Evolutionary conservation across 495 filamentous ascomycete species (phyloP).

Genomic region (Talaromyces nanjingensis): DNA sequence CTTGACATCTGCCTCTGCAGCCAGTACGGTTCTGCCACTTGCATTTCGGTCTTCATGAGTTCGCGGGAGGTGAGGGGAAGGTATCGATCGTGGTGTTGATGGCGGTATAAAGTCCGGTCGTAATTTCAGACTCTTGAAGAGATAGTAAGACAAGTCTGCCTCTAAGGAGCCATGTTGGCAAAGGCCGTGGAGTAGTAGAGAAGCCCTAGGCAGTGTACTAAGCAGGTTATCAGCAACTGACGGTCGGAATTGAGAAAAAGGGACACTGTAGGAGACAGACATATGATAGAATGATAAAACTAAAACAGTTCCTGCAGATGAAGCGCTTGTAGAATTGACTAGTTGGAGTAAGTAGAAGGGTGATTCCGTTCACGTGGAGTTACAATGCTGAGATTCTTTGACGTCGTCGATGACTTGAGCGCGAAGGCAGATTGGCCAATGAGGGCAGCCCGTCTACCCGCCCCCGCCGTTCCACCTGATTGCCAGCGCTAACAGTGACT

Average conservation of each 20-base stretch:
- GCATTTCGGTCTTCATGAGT: neutral
- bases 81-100: neutral
- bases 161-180: neutral
- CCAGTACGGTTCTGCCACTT: constrained; percentile 7
- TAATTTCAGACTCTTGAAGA: neutral
- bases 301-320: neutral
- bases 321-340: neutral
- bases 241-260: neutral
- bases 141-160: neutral
- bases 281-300: neutral
- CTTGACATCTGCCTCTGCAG: constrained; percentile 8
- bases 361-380: neutral
- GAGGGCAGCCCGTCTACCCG: neutral
- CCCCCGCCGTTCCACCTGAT: neutral
- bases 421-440: constrained; percentile 1
- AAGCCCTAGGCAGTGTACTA: neutral
- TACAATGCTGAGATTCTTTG: neutral
- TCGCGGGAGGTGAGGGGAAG: neutral
- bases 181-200: neutral
- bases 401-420: neutral
- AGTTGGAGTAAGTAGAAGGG: neutral
- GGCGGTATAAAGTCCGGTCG: neutral
- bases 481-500: constrained; percentile 1
- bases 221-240: neutral
- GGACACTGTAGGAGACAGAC: neutral